phyloP scores from a whole-genome alignment of 2,329 filamentous ascomycete species.

The Acrodontium crateriforme region DNA sequence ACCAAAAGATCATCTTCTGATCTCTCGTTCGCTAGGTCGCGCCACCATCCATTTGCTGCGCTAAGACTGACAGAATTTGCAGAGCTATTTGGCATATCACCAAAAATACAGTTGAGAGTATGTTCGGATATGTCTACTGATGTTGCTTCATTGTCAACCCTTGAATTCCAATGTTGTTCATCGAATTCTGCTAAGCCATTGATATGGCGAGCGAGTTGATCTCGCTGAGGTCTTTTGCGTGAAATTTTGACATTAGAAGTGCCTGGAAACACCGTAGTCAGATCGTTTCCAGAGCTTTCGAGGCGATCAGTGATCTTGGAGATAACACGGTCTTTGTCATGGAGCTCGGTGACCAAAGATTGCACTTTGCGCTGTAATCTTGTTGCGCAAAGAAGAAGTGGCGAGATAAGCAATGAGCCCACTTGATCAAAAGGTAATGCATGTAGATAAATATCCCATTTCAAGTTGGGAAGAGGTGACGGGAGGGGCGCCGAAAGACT shows the following conservation, averaged over 20 bases:
- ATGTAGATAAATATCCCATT: constrained; percentile 49
- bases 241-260: constrained; percentile 32
- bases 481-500: constrained; percentile 48
- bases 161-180: constrained; percentile 27
- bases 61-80: neutral
- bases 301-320: constrained; percentile 45
- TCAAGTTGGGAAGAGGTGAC: constrained; percentile 45
- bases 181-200: constrained; percentile 43
- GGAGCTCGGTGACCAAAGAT: constrained; percentile 35
- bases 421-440: constrained; percentile 28
- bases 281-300: constrained; percentile 40
- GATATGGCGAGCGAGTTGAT: constrained; percentile 40
- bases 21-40: constrained; percentile 13
- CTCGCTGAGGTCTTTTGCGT: constrained; percentile 31
- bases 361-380: constrained; percentile 34
- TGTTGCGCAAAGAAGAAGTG: constrained; percentile 37
- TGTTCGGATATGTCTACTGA: constrained; percentile 3
- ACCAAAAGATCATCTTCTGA: neutral
- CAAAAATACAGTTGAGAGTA: constrained; percentile 7
- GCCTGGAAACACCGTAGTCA: constrained; percentile 44
- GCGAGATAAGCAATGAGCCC: constrained; percentile 38
- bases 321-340: constrained; percentile 46
- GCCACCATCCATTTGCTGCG: constrained; percentile 20
- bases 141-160: constrained; percentile 1
- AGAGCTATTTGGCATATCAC: constrained; percentile 4